These are phyloP conservation scores for Phanerochaete sordida DNA, from an alignment of 768 basidiomycete genomes.

Conservation along the genomic window DNA sequence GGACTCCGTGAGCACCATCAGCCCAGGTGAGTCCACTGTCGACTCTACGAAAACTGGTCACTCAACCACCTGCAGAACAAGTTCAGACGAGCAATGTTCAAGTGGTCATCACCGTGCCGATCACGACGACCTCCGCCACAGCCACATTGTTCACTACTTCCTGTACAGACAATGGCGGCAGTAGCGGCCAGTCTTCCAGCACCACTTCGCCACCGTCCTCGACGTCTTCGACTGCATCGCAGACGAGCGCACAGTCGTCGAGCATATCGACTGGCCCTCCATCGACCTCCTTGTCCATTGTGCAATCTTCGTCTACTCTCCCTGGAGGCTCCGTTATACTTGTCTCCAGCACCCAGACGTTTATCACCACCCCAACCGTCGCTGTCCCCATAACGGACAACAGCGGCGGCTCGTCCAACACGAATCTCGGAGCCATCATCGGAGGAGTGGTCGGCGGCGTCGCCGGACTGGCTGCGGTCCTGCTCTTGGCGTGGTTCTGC, in stretches of 20 bases:
- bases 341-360: slow-evolving; percentile 13
- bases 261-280: slow-evolving; percentile 8
- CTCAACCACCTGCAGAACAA: neutral
- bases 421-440: slow-evolving; percentile 14
- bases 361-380: slow-evolving; percentile 7
- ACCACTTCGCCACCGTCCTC: neutral
- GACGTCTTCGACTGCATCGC: neutral
- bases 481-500: slow-evolving; percentile 13
- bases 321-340: slow-evolving; percentile 13
- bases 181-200: neutral
- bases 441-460: slow-evolving; percentile 18
- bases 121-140: slow-evolving; percentile 14
- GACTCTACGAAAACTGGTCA: neutral
- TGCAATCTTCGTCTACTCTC: slow-evolving; percentile 10
- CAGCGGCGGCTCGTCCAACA: neutral
- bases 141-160: slow-evolving; percentile 18
- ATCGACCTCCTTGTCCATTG: slow-evolving; percentile 12
- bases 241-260: neutral
- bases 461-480: slow-evolving; percentile 8
- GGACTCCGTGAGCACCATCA: slow-evolving; percentile 17
- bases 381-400: slow-evolving; percentile 2
- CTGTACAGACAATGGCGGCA: slow-evolving; percentile 7
- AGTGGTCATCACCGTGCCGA: slow-evolving; percentile 14
- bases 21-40: slow-evolving; percentile 1
- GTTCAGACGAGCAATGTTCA: slow-evolving; percentile 12